Conservation (phyloP, 306 rosid genomes). For the Carpinus viminea region DNA sequence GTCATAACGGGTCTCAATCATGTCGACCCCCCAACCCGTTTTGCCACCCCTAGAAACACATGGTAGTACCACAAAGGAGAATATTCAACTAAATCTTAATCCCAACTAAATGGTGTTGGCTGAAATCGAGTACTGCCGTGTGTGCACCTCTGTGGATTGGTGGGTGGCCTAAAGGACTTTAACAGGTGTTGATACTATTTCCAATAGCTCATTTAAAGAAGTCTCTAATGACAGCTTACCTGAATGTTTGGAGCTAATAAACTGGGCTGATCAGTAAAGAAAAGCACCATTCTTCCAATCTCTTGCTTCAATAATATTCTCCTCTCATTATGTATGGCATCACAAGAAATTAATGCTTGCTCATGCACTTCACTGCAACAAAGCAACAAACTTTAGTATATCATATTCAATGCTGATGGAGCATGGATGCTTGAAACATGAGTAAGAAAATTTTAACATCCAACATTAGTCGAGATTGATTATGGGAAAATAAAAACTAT, state of each 20-base stretch:
- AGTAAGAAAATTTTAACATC: neutral
- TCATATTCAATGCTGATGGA: constrained; percentile 25
- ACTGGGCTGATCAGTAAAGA: constrained; percentile 95
- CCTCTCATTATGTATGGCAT: constrained; percentile 88
- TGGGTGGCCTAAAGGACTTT: neutral
- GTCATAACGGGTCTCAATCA: too few relatives aligned
- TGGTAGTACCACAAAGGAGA: neutral
- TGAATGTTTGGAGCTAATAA: constrained; percentile 95
- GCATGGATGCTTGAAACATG: neutral
- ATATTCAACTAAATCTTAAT: neutral
- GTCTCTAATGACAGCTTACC: constrained; percentile 47
- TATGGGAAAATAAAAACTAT: neutral
- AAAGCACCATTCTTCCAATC: constrained; percentile 95
- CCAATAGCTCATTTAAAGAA: constrained; percentile 14
- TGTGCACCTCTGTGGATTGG: neutral
- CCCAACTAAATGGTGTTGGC: neutral
- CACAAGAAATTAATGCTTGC: constrained; percentile 82
- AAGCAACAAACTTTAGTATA: constrained; percentile 28
- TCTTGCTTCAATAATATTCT: constrained; percentile 96
- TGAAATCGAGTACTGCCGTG: neutral
- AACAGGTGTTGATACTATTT: neutral
- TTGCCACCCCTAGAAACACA: neutral
- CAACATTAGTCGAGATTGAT: neutral
- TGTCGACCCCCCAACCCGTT: too few relatives aligned
- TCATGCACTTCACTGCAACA: constrained; percentile 93